A percentile compares a stretch with the other conserved stretches of the same genome.
phyloP scores from a whole-genome alignment of 495 filamentous ascomycete species.

The Penicillium angulare region DNA sequence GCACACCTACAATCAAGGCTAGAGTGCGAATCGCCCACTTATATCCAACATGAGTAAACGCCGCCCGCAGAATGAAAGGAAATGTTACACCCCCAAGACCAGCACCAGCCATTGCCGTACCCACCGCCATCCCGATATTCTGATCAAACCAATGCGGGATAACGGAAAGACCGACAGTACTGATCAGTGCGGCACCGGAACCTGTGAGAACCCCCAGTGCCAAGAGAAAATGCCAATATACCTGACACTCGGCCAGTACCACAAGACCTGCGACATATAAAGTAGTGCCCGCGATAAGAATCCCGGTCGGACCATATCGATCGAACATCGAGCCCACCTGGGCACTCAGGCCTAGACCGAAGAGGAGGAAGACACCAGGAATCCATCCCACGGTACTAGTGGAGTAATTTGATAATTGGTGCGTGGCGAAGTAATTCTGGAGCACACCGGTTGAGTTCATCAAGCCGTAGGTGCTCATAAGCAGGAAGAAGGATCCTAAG shows the following conservation, averaged over 20 bases:
- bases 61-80: conserved; percentile 53
- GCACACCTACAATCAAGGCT: conserved; percentile 54
- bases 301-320: conserved; percentile 51
- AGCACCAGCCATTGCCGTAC: conserved; percentile 37
- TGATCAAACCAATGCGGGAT: conserved; percentile 44
- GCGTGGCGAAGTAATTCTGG: conserved; percentile 58
- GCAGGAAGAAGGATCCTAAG: conserved; percentile 59
- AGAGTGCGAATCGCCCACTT: conserved; percentile 61
- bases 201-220: conserved; percentile 60
- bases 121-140: conserved; percentile 36
- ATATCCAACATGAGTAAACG: conserved; percentile 54
- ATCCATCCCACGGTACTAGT: conserved; percentile 65
- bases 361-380: conserved; percentile 59
- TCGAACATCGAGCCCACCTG: conserved; percentile 68
- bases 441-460: conserved; percentile 63
- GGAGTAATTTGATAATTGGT: conserved; percentile 57
- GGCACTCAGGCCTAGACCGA: conserved; percentile 59
- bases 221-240: conserved; percentile 68
- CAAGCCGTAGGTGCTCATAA: conserved; percentile 60
- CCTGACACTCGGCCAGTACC: conserved; percentile 48
- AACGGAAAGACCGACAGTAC: conserved; percentile 44
- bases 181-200: conserved; percentile 55
- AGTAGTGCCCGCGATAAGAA: conserved; percentile 52
- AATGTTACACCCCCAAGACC: conserved; percentile 59
- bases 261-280: conserved; percentile 53